These are phyloP conservation scores for Candida sojae DNA, from an alignment of 1,139 yeast species.

Conservation along the genomic window DNA sequence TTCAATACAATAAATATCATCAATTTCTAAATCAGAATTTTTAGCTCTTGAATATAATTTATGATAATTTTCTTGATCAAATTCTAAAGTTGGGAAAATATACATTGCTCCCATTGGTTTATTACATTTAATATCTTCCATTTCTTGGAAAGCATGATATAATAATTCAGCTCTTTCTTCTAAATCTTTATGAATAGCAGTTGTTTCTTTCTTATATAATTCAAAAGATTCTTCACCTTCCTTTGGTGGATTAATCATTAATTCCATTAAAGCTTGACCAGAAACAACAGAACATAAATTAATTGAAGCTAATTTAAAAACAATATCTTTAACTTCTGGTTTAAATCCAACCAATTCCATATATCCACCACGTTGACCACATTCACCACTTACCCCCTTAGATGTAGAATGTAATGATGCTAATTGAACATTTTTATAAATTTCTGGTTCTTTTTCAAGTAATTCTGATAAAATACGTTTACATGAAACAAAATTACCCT, in stretches of 20 bases:
- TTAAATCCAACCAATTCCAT: slow-evolving; percentile 89
- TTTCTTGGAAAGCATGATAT: slow-evolving; percentile 65
- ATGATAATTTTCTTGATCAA: slow-evolving; percentile 48
- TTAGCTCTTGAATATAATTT: slow-evolving; percentile 65
- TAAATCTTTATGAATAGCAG: slow-evolving; percentile 61
- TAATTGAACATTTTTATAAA: slow-evolving; percentile 73
- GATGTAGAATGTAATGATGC: slow-evolving; percentile 96
- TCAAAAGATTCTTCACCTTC: slow-evolving; percentile 77
- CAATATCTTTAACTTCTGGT: slow-evolving; percentile 64
- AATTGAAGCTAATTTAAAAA: slow-evolving; percentile 85
- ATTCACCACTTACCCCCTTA: slow-evolving; percentile 95
- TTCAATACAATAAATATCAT: slow-evolving; percentile 84
- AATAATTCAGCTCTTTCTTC: slow-evolving; percentile 62
- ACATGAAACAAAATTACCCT: slow-evolving; percentile 65
- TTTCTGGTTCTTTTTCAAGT: slow-evolving; percentile 51
- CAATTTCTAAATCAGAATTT: slow-evolving; percentile 59
- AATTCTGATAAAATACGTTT: slow-evolving; percentile 68
- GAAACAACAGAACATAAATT: slow-evolving; percentile 91
- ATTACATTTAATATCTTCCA: slow-evolving; percentile 85
- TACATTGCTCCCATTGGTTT: slow-evolving; percentile 98
- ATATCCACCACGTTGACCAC: slow-evolving; percentile 99
- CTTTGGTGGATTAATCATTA: slow-evolving; percentile 91
- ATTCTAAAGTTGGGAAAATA: slow-evolving; percentile 75
- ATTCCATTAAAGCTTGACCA: slow-evolving; percentile 89
- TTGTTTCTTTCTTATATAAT: slow-evolving; percentile 61